Conservation (phyloP, 805 yeast genomes). For the Hyphopichia homilentoma region DNA sequence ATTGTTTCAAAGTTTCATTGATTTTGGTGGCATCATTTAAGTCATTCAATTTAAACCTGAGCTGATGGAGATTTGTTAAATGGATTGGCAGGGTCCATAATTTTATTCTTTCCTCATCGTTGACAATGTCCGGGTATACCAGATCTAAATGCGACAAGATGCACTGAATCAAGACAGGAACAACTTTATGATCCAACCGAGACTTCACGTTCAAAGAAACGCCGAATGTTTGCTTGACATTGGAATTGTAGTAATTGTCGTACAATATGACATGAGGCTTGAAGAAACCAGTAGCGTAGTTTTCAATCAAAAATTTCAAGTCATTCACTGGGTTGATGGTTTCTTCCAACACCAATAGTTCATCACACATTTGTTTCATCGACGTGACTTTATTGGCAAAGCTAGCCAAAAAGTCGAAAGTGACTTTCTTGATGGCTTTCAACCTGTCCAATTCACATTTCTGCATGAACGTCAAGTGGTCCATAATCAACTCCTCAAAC, state of each 20-base stretch:
- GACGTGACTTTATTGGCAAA: slow-evolving; percentile 58
- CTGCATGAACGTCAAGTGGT: slow-evolving; percentile 74
- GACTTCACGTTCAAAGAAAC: slow-evolving; percentile 70
- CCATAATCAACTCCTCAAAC: slow-evolving; percentile 68
- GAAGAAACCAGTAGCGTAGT: slow-evolving; percentile 70
- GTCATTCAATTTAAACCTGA: slow-evolving; percentile 53
- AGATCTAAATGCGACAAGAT: slow-evolving; percentile 65
- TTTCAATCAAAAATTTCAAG: slow-evolving; percentile 59
- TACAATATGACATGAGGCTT: slow-evolving; percentile 69
- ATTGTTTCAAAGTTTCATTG: slow-evolving; percentile 28
- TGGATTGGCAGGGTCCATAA: slow-evolving; percentile 70
- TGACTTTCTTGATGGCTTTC: slow-evolving; percentile 70
- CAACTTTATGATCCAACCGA: slow-evolving; percentile 66
- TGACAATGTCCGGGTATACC: slow-evolving; percentile 62
- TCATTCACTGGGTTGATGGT: slow-evolving; percentile 69
- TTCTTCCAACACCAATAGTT: slow-evolving; percentile 62
- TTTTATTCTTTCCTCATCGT: slow-evolving; percentile 64
- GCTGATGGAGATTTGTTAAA: slow-evolving; percentile 54
- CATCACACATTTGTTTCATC: slow-evolving; percentile 57
- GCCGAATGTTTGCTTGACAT: slow-evolving; percentile 71
- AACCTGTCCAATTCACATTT: slow-evolving; percentile 78
- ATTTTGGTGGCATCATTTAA: slow-evolving; percentile 25
- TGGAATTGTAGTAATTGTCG: slow-evolving; percentile 75
- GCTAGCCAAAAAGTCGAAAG: slow-evolving; percentile 66
- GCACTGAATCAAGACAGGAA: slow-evolving; percentile 64